These are phyloP conservation scores for Wickerhamiella spandovensis DNA, from an alignment of 805 yeast genomes.

Conservation along the genomic window DNA sequence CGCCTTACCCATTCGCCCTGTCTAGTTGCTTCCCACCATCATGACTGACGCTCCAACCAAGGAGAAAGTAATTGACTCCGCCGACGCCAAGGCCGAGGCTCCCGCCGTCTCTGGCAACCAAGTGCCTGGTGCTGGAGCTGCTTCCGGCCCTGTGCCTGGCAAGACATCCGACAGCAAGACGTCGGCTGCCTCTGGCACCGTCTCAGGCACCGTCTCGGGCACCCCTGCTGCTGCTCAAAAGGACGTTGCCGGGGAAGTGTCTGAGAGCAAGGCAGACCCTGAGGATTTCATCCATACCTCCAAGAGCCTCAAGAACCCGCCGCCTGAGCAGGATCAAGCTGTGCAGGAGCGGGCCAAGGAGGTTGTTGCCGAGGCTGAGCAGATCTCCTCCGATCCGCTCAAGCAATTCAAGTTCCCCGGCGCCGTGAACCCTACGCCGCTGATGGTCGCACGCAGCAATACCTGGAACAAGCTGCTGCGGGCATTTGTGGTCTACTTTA, in stretches of 20 bases:
- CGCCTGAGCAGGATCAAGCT: neutral
- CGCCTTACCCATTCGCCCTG: neutral
- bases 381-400: conserved; percentile 1
- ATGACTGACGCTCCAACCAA: neutral
- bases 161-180: neutral
- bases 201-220: neutral
- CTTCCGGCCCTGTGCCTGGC: neutral
- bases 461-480: conserved; percentile 76
- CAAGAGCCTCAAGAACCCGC: neutral
- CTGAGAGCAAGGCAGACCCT: neutral
- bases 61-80: neutral
- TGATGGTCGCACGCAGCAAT: conserved; percentile 64
- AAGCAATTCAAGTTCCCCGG: conserved; percentile 33
- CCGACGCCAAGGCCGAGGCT: neutral
- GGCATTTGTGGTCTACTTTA: conserved; percentile 59
- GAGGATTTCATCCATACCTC: neutral
- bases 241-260: neutral
- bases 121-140: neutral
- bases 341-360: neutral
- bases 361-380: neutral
- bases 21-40: neutral
- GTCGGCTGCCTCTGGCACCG: neutral
- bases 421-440: conserved; percentile 66
- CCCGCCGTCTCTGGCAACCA: neutral
- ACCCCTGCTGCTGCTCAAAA: neutral